Conservation (phyloP, 768 basidiomycete species). For the Boletus fagicola region DNA sequence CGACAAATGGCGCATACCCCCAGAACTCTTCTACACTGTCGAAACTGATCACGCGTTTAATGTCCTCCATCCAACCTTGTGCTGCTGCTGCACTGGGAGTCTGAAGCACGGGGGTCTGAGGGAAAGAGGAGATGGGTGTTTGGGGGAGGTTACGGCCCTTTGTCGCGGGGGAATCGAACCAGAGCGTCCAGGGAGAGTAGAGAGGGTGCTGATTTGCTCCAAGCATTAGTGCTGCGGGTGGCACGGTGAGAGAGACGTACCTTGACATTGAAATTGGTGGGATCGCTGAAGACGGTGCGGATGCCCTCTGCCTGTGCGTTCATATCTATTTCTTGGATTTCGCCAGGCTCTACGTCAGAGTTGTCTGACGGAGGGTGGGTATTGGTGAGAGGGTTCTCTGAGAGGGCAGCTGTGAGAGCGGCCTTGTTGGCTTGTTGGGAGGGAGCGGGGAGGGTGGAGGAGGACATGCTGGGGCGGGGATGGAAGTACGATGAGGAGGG, state of each 20-base stretch:
- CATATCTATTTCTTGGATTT: constrained; percentile 87
- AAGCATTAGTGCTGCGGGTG: background rate
- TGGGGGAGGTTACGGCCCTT: constrained; percentile 88
- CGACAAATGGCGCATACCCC: constrained; percentile 62
- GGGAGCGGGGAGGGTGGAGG: constrained; percentile 54
- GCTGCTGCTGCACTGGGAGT: constrained; percentile 74
- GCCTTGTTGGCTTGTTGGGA: constrained; percentile 79
- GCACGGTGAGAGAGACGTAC: constrained; percentile 39
- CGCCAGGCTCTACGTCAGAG: constrained; percentile 65
- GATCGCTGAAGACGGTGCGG: constrained; percentile 91
- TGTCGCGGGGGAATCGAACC: constrained; percentile 94
- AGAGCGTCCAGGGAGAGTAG: constrained; percentile 93
- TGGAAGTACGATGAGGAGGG: background rate
- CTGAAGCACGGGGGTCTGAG: constrained; percentile 68
- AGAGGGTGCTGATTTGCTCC: constrained; percentile 71
- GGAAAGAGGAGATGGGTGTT: constrained; percentile 75
- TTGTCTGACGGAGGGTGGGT: constrained; percentile 26
- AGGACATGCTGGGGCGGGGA: constrained; percentile 19
- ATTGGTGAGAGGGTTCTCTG: constrained; percentile 45
- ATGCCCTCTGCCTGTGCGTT: constrained; percentile 78
- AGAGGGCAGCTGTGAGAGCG: constrained; percentile 71
- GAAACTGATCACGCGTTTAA: constrained; percentile 93
- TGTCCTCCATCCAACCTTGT: constrained; percentile 98
- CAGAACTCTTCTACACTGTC: constrained; percentile 99
- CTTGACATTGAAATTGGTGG: constrained; percentile 95